These are phyloP conservation scores for Stachybotrys elegans DNA, from an alignment of 2,329 filamentous ascomycete species.

Conservation along the genomic window DNA sequence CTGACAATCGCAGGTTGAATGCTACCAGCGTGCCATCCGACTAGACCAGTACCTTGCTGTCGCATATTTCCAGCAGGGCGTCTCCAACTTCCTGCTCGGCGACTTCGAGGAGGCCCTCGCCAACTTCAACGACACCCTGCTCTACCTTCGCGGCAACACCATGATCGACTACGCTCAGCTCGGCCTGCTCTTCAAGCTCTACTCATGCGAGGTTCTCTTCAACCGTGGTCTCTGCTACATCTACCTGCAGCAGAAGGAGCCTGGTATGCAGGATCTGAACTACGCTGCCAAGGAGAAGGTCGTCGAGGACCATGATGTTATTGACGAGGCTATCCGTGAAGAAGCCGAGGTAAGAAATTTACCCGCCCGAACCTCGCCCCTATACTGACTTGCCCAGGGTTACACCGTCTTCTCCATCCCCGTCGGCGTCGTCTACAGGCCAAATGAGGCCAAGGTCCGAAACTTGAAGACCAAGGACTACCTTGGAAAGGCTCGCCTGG, in stretches of 20 bases:
- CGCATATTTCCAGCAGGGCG: conserved; percentile 96
- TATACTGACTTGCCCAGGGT: conserved; percentile 61
- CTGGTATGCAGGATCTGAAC: conserved; percentile 83
- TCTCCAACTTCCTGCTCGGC: conserved; percentile 94
- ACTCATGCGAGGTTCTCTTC: conserved; percentile 96
- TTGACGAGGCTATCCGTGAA: conserved; percentile 92
- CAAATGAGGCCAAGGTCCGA: conserved; percentile 96
- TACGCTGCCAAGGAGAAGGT: conserved; percentile 95
- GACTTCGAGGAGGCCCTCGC: conserved; percentile 96
- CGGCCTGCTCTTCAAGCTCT: conserved; percentile 91
- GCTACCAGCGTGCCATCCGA: conserved; percentile 84
- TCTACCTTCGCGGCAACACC: conserved; percentile 92
- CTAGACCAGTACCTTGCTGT: conserved; percentile 95
- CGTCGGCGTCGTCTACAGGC: conserved; percentile 89
- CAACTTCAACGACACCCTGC: conserved; percentile 96
- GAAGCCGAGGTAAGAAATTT: conserved; percentile 69
- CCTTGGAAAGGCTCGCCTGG: conserved; percentile 87
- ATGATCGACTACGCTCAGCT: conserved; percentile 98
- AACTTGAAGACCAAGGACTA: conserved; percentile 98
- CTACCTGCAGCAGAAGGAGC: conserved; percentile 86
- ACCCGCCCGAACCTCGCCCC: background rate
- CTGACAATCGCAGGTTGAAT: conserved; percentile 74
- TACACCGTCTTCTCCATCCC: conserved; percentile 99
- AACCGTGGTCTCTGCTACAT: conserved; percentile 97
- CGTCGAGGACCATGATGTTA: conserved; percentile 93